These are phyloP conservation scores for Monosporascus sp. DNA, from an alignment of 2,329 filamentous ascomycete species.

Conservation along the genomic window DNA sequence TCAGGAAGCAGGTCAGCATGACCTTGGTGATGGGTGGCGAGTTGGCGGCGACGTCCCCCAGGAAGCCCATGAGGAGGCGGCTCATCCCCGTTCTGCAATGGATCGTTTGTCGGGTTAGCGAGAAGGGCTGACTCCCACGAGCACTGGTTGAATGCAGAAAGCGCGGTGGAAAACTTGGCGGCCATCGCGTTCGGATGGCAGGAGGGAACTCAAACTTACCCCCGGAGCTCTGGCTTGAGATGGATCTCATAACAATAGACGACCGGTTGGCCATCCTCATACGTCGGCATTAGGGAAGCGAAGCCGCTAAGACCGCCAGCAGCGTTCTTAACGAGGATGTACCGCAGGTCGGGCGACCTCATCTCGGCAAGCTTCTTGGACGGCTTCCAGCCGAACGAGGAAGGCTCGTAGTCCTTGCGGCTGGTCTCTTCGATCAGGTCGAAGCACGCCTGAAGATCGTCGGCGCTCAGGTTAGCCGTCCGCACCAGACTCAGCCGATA, in stretches of 20 bases:
- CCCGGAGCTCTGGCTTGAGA: constrained; percentile 49
- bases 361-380: constrained; percentile 61
- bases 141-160: too few relatives aligned
- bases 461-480: constrained; percentile 31
- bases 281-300: constrained; percentile 66
- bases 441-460: constrained; percentile 49
- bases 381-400: constrained; percentile 58
- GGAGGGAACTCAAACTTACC: constrained; percentile 32
- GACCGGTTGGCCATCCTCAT: constrained; percentile 59
- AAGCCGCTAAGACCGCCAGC: constrained; percentile 43
- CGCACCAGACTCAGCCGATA: constrained; percentile 41
- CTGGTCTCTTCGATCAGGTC: constrained; percentile 58
- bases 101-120: neutral
- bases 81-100: constrained; percentile 55
- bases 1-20: constrained; percentile 69
- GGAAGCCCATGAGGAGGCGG: constrained; percentile 50
- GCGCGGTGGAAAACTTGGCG: too few relatives aligned
- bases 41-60: constrained; percentile 46
- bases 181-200: neutral
- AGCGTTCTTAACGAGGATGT: constrained; percentile 52
- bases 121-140: neutral
- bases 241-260: constrained; percentile 79
- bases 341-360: constrained; percentile 60
- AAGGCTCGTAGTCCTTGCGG: constrained; percentile 56
- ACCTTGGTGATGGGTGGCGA: constrained; percentile 55